Conservation (phyloP, 2,329 filamentous ascomycete genomes). For the Colletotrichum sp. region DNA sequence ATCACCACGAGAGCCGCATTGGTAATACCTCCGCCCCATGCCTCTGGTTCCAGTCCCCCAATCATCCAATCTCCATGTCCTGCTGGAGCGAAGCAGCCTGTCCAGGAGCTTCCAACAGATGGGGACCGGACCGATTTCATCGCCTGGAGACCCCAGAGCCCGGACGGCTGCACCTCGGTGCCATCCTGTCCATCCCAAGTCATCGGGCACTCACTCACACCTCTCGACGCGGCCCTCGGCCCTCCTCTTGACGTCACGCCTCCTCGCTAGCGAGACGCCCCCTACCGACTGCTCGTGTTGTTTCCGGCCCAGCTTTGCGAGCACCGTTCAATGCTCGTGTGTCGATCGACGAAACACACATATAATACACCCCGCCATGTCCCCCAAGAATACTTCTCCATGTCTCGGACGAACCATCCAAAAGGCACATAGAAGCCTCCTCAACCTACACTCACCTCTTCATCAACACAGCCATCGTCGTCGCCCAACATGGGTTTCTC, state of each 20-base stretch:
- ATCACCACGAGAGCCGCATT: slow-evolving; percentile 11
- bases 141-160: slow-evolving; percentile 17
- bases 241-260: slow-evolving; percentile 19
- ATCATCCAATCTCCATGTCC: background rate
- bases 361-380: slow-evolving; percentile 10
- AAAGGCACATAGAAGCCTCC: background rate
- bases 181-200: slow-evolving; percentile 10
- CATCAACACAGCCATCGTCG: background rate
- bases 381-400: background rate
- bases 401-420: slow-evolving; percentile 18
- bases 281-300: background rate
- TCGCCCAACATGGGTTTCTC: slow-evolving; percentile 25
- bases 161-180: slow-evolving; percentile 15
- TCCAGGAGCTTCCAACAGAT: background rate
- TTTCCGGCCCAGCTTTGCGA: background rate
- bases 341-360: slow-evolving; percentile 9
- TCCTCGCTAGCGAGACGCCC: background rate
- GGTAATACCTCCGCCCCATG: background rate
- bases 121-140: slow-evolving; percentile 17
- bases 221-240: background rate
- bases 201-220: background rate
- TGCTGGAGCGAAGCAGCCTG: background rate
- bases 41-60: background rate
- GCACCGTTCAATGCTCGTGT: background rate
- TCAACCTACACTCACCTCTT: slow-evolving; percentile 51